These are phyloP conservation scores for Nakazawaea sp. DNA, from an alignment of 805 yeast species.

Conservation along the genomic window DNA sequence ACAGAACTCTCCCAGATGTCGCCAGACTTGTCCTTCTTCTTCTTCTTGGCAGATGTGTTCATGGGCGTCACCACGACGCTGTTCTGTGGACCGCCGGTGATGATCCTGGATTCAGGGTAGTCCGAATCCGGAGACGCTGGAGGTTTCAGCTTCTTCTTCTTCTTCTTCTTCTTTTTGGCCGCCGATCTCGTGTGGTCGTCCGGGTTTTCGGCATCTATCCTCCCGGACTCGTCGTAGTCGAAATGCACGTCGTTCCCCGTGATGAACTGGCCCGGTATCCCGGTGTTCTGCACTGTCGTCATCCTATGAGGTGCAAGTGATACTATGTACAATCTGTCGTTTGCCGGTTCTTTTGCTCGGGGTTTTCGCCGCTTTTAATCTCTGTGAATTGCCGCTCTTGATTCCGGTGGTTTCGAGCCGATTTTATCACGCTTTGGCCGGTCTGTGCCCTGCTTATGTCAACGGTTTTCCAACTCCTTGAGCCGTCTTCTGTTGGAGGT, in stretches of 20 bases:
- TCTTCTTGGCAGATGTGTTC: slow-evolving; percentile 2
- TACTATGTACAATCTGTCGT: no score
- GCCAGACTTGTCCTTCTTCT: slow-evolving; percentile 2
- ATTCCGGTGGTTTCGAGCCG: no score
- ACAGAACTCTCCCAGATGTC: slow-evolving; percentile 40
- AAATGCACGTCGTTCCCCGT: slow-evolving; percentile 25
- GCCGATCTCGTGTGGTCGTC: slow-evolving; percentile 1
- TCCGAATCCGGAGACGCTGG: slow-evolving; percentile 51
- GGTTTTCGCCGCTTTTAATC: no score
- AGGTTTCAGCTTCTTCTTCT: slow-evolving; percentile 24
- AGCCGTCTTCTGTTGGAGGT: no score
- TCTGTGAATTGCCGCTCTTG: no score
- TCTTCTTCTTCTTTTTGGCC: slow-evolving; percentile 14
- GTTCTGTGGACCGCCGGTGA: slow-evolving; percentile 56
- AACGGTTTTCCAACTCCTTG: no score
- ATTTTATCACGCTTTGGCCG: no score
- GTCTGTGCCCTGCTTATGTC: no score
- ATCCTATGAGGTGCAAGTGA: neutral
- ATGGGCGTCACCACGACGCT: slow-evolving; percentile 69
- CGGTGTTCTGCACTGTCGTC: neutral
- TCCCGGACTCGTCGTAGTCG: slow-evolving; percentile 15
- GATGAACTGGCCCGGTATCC: slow-evolving; percentile 14
- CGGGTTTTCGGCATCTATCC: slow-evolving; percentile 3
- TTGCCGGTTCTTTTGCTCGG: no score
- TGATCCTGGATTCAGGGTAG: slow-evolving; percentile 67